phyloP scores from a whole-genome alignment of 2,329 filamentous ascomycete genomes.

The Verticillium dahliae region DNA sequence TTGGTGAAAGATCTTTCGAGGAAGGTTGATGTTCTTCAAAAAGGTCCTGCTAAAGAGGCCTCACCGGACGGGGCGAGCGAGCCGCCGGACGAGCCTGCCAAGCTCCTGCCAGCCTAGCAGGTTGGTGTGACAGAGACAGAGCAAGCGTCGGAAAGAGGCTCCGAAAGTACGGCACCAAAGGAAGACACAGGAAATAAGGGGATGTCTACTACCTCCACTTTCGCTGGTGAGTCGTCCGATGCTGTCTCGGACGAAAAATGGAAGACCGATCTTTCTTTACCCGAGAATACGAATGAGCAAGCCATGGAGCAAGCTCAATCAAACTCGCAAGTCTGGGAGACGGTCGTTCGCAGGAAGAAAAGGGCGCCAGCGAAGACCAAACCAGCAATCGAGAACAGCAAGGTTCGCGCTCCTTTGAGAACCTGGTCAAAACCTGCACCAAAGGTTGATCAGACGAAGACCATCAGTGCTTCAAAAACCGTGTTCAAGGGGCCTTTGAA shows the following conservation, averaged over 20 bases:
- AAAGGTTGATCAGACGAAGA: no score
- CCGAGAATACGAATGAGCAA: neutral
- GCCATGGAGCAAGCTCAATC: neutral
- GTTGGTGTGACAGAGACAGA: neutral
- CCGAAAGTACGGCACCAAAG: no score
- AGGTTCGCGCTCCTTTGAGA: neutral
- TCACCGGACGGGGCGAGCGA: neutral
- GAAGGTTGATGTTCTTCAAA: no score
- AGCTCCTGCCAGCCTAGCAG: neutral
- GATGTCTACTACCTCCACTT: neutral
- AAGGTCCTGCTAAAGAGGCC: neutral
- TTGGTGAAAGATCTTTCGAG: no score
- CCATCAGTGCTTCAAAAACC: no score
- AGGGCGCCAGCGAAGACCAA: neutral
- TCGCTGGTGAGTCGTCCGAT: neutral
- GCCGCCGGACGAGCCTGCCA: neutral
- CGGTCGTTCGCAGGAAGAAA: neutral
- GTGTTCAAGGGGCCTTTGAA: no score
- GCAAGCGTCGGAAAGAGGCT: no score
- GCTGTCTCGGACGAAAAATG: neutral
- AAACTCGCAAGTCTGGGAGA: neutral
- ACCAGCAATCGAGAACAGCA: neutral
- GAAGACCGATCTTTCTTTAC: neutral
- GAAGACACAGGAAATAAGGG: no score
- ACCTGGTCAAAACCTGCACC: no score